Conservation (phyloP, 768 basidiomycete genomes). For the Clavaria fumosa region DNA sequence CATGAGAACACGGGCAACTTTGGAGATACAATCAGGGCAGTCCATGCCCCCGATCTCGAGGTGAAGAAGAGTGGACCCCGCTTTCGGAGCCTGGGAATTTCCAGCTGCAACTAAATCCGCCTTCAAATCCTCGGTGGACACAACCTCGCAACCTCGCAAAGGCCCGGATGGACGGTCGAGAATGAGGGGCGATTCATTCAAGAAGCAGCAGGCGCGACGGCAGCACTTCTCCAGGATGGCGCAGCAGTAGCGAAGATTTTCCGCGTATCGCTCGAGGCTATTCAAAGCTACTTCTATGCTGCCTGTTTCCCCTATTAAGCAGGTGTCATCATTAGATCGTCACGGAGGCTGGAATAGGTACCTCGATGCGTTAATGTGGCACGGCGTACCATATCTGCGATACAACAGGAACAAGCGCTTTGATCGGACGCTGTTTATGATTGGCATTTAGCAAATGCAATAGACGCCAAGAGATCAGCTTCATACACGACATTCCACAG, state of each 20-base stretch:
- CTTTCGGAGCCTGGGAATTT: neutral
- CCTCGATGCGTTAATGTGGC: neutral
- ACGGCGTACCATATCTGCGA: neutral
- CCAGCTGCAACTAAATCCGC: neutral
- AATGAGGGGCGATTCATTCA: neutral
- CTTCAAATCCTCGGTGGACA: neutral
- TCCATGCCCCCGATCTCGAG: conserved; percentile 15
- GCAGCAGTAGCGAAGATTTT: neutral
- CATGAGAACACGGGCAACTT: conserved; percentile 11
- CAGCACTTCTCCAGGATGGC: conserved; percentile 1
- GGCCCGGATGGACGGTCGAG: neutral
- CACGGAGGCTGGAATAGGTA: neutral
- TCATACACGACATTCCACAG: neutral
- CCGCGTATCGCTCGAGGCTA: neutral
- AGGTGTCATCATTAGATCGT: neutral
- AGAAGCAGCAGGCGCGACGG: conserved; percentile 3
- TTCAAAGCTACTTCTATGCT: neutral
- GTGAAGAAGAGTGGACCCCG: conserved; percentile 10
- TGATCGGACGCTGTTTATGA: neutral
- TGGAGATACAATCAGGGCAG: conserved; percentile 11
- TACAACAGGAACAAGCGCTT: neutral
- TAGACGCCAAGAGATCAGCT: neutral
- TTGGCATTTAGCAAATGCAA: neutral
- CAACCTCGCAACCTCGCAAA: too few species aligned
- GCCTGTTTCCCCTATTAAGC: neutral